Conservation (phyloP, 208 protist genomes). For the Willaertia magna region DNA sequence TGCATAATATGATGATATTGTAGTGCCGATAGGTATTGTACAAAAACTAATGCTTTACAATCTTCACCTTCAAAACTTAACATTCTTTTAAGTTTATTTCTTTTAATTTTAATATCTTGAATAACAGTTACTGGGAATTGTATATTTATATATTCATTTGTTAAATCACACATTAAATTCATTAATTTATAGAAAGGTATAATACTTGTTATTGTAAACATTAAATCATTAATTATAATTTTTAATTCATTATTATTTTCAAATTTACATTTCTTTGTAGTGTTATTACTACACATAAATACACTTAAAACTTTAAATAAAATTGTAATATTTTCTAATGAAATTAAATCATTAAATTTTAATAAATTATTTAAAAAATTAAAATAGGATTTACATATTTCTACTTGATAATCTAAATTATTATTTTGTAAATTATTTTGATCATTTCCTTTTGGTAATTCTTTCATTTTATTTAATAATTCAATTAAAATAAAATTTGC, state of each 20-base stretch:
- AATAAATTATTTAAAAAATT: neutral
- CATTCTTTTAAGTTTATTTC: neutral
- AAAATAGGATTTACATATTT: neutral
- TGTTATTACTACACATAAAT: no score
- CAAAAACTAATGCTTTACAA: neutral
- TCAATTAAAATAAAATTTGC: neutral
- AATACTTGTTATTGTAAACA: neutral
- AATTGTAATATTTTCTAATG: no score
- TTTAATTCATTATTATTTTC: neutral
- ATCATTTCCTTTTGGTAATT: neutral
- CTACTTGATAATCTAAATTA: neutral
- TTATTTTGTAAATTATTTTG: no score
- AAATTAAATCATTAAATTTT: no score
- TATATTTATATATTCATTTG: neutral
- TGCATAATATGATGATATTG: neutral
- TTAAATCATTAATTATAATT: neutral
- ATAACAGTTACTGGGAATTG: neutral
- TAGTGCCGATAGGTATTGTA: neutral
- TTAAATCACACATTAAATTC: neutral
- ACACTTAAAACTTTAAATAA: no score
- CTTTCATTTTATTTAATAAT: neutral
- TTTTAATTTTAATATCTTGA: neutral
- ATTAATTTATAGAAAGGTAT: neutral
- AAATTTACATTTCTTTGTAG: neutral
- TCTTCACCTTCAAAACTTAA: neutral